These are phyloP conservation scores for Coriolopsis trogii DNA, from an alignment of 1,284 basidiomycete genomes.

Conservation along the genomic window DNA sequence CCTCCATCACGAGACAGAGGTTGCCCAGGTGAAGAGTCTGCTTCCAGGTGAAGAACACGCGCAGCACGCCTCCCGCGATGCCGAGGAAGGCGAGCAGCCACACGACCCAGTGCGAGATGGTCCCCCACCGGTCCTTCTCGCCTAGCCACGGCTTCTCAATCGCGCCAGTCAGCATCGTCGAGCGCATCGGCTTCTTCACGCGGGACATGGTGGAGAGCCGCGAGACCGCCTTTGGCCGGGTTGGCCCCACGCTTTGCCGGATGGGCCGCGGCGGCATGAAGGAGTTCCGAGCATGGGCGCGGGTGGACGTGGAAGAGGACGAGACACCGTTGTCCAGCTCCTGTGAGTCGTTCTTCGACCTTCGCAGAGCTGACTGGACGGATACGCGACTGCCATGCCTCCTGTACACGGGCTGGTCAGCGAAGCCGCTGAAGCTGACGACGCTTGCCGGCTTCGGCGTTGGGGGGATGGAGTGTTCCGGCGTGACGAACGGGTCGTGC, in stretches of 20 bases:
- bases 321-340: conserved; percentile 7
- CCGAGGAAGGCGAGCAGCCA: conserved; percentile 58
- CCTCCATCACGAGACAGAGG: conserved; percentile 76
- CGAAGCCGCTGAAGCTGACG: conserved; percentile 42
- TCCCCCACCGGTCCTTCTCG: conserved; percentile 61
- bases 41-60: conserved; percentile 58
- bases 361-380: conserved; percentile 28
- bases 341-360: conserved; percentile 24
- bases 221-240: conserved; percentile 18
- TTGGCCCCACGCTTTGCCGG: conserved; percentile 28
- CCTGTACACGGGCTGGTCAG: conserved; percentile 23
- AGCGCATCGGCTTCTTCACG: conserved; percentile 58
- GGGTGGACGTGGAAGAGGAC: conserved; percentile 24
- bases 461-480: conserved; percentile 35
- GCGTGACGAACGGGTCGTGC: conserved; percentile 36
- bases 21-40: conserved; percentile 56
- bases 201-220: conserved; percentile 23
- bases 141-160: conserved; percentile 75
- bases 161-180: conserved; percentile 64
- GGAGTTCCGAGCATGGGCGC: conserved; percentile 33
- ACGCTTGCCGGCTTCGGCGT: conserved; percentile 46
- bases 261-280: conserved; percentile 38
- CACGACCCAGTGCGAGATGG: conserved; percentile 71
- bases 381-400: conserved; percentile 28
- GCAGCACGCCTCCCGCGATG: conserved; percentile 45